Evolutionary conservation across 495 filamentous ascomycete species (phyloP), one percentile per base, ranked within the genome.

Genomic region (Penicillium pancosmium): DNA sequence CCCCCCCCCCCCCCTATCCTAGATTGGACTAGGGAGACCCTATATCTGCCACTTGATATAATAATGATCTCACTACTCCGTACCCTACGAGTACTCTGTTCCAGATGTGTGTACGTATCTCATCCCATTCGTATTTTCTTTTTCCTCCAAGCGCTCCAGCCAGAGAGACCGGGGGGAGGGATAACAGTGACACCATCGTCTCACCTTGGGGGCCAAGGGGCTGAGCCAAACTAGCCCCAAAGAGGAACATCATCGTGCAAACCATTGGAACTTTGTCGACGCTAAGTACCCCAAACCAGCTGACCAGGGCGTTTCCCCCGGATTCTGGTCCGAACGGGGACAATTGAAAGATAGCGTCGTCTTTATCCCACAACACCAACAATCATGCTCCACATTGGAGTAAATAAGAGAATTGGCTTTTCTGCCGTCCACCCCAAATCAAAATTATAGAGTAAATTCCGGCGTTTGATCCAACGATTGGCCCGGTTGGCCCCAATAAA

Each of bases 271-370:
- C 15, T 21, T 10, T 18, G 4, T 44, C 31, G 16, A 40, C 36
- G 27, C 47, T 40, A n/a, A n/a, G n/a, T n/a, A 25, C 23, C n/a
- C 31, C 25, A 52, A 23, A 34, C 52, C 46, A 57, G 41, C 50
- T 50, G 44, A 53, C 25, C 23, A 49, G 21, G 35, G 52, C 57
- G 57, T 41, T 67, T 61, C 61, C 36, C 64, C 64, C 64, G 61
- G 64, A 67, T 67, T 67, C 55, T 61, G 35, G 55, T 59, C 52
- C 56, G 50, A 66, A 50, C 53, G 55, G 44, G 46, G 27, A 31
- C 50, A 56, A 16, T 44, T 44, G 41, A 44, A 18, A 9, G 8
- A 44, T 44, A 44, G 41, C 41, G 15, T 19, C 41, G 15, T 40
- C 16, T 16, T 44, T n/a, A 44, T 44, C 41, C 18, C 52, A 8